Evolutionary conservation across 768 basidiomycete genomes (phyloP).

Genomic region (Suillus luteus): DNA sequence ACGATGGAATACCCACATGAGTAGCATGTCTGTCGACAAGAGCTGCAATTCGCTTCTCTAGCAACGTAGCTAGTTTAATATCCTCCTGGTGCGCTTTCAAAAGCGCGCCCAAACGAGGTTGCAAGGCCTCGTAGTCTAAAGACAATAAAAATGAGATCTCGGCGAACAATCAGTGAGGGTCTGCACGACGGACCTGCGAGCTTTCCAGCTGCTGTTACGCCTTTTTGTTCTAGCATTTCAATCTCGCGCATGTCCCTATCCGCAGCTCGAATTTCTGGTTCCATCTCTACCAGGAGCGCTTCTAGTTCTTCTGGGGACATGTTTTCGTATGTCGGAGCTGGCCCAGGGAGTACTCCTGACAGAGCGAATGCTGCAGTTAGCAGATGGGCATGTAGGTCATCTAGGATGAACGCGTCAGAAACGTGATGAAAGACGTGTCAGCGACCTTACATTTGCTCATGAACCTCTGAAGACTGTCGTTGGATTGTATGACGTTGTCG

Average conservation of each 20-base stretch:
- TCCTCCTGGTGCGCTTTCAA: constrained; percentile 63
- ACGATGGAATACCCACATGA: constrained; percentile 48
- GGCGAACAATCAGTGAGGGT: neutral
- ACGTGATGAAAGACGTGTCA: constrained; percentile 9
- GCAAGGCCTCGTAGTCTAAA: constrained; percentile 61
- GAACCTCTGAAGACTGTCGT: constrained; percentile 74
- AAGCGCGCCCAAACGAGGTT: constrained; percentile 67
- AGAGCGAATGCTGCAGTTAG: constrained; percentile 77
- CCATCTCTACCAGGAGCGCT: constrained; percentile 75
- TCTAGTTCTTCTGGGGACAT: constrained; percentile 73
- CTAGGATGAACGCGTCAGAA: constrained; percentile 37
- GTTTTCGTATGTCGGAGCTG: constrained; percentile 56
- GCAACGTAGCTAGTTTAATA: constrained; percentile 48
- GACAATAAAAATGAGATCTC: neutral
- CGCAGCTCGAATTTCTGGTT: constrained; percentile 78
- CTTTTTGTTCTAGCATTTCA: constrained; percentile 65
- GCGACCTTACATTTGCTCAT: constrained; percentile 65
- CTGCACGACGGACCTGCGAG: constrained; percentile 49
- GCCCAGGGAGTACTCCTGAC: constrained; percentile 55
- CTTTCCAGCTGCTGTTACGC: constrained; percentile 71
- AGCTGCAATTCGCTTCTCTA: constrained; percentile 66
- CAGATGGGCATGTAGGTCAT: constrained; percentile 74
- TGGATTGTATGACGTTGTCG: constrained; percentile 58
- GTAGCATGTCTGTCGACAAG: constrained; percentile 72
- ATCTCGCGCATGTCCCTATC: constrained; percentile 84